Evolutionary conservation across 768 basidiomycete genomes (phyloP).

Genomic region (Xerocomus spinulosus): DNA sequence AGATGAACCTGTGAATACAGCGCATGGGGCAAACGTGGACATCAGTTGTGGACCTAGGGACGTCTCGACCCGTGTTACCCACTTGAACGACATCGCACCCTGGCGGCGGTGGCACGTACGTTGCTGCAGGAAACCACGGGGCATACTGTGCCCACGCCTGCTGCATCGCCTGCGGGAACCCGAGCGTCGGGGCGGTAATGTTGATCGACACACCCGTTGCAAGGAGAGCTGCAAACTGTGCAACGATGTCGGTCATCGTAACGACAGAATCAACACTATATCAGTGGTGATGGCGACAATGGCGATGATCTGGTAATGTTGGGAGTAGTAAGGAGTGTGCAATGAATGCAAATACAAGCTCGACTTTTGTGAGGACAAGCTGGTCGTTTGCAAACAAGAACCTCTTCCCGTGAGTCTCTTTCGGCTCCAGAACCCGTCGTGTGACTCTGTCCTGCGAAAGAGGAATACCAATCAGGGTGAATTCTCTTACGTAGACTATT

Average conservation of each 20-base stretch:
- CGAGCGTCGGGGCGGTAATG: background rate
- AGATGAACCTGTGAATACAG: slow-evolving; percentile 11
- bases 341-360: too few relatives aligned
- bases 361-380: too few relatives aligned
- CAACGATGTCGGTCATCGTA: background rate
- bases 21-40: background rate
- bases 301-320: background rate
- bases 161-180: background rate
- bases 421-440: too few relatives aligned
- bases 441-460: too few relatives aligned
- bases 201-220: background rate
- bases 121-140: slow-evolving; percentile 46
- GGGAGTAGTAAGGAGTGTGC: background rate
- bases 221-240: background rate
- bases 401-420: too few relatives aligned
- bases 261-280: background rate
- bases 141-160: slow-evolving; percentile 54
- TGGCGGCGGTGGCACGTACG: slow-evolving; percentile 41
- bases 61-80: slow-evolving; percentile 3
- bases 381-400: too few relatives aligned
- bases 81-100: slow-evolving; percentile 54
- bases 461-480: too few relatives aligned
- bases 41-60: background rate
- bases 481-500: too few relatives aligned
- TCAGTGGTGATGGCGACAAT: too few relatives aligned